Base-by-base conservation (phyloP, 2,329 filamentous ascomycete genomes). In the Penicillium sp. region DNA sequence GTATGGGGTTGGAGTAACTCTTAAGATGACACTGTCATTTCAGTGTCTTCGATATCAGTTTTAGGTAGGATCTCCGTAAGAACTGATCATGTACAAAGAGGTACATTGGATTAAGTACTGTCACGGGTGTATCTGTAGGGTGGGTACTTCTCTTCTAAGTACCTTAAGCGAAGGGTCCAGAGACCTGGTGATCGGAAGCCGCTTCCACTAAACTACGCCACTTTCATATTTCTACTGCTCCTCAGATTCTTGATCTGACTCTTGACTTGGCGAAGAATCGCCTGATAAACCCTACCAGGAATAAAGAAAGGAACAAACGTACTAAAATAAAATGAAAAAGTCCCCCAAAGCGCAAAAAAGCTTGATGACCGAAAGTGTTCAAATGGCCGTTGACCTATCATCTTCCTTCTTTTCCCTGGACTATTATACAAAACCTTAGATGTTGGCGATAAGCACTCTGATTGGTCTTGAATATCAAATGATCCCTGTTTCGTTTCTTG, bases 381-480 rank as follows among this genome's bases (percentile, higher is more conserved):
- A 23, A 46, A 29, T 10, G 38, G 19, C 25, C 31, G 38, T 11
- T 19, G 16, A 27, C 53, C 53, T 56, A 52, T 56, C 48, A 52
- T 16, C 21, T 40, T 40, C 34, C 16, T 34, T 27, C 25, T 38
- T 27, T 33, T 6, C 15, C 47, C 48, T 52, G 60, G 53, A 57
- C 61, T 55, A 57, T 51, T n/a, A 27, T 21, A 13, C 6, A 34
- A 48, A 53, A 53, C 43, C 27, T 53, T 34, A 1, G 31, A 50
- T 11, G n/a, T 27, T 15, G 11, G 41, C 48, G 41, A 13, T 31
- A 46, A 31, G 1, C 46, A 34, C 50, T 47, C 55, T 60, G 53
- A 55, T 54, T 49, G 33, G 50, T 19, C 38, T 45, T 50, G 50
- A 33, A 43, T 41, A 8, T 25, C 3, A 16, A 11, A 2, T 13